These are phyloP conservation scores for Colletotrichum falcatum DNA, from an alignment of 2,329 filamentous ascomycete species.

Conservation along the genomic window DNA sequence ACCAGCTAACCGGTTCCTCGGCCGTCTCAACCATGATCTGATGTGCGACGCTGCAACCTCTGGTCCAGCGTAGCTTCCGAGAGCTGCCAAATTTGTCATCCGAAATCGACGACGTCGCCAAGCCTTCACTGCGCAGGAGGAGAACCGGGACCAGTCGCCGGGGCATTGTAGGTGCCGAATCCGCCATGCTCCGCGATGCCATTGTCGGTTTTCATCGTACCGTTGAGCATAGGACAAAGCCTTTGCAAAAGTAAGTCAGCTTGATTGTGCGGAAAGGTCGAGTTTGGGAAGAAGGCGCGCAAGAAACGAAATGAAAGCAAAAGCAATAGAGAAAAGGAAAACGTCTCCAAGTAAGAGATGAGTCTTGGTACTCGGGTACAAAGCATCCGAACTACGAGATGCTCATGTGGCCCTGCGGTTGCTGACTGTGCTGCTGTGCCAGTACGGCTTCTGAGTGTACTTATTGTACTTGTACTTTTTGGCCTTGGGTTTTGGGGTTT, in stretches of 20 bases:
- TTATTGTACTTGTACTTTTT: conserved; percentile 41
- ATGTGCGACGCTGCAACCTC: conserved; percentile 15
- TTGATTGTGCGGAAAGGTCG: conserved; percentile 17
- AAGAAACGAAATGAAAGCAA: conserved; percentile 10
- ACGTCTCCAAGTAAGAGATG: conserved; percentile 43
- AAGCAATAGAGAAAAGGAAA: conserved; percentile 28
- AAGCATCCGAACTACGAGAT: conserved; percentile 10
- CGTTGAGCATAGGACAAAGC: conserved; percentile 87
- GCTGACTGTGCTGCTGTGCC: conserved; percentile 19
- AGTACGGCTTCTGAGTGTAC: conserved; percentile 37
- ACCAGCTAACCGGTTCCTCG: conserved; percentile 23
- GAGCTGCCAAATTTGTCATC: conserved; percentile 19
- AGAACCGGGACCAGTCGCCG: conserved; percentile 50
- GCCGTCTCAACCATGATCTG: conserved; percentile 31
- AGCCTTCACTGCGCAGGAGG: conserved; percentile 46
- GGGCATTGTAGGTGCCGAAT: conserved; percentile 67
- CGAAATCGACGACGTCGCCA: conserved; percentile 3
- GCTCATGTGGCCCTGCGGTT: conserved; percentile 19
- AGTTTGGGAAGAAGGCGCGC: conserved; percentile 2
- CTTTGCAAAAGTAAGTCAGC: conserved; percentile 59
- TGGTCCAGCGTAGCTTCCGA: conserved; percentile 9
- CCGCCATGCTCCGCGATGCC: conserved; percentile 67
- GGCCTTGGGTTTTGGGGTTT: conserved; percentile 9
- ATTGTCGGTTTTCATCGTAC: conserved; percentile 76
- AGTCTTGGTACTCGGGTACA: conserved; percentile 42